Conservation (phyloP, 2,329 filamentous ascomycete genomes). For the Aspergillus sp. region DNA sequence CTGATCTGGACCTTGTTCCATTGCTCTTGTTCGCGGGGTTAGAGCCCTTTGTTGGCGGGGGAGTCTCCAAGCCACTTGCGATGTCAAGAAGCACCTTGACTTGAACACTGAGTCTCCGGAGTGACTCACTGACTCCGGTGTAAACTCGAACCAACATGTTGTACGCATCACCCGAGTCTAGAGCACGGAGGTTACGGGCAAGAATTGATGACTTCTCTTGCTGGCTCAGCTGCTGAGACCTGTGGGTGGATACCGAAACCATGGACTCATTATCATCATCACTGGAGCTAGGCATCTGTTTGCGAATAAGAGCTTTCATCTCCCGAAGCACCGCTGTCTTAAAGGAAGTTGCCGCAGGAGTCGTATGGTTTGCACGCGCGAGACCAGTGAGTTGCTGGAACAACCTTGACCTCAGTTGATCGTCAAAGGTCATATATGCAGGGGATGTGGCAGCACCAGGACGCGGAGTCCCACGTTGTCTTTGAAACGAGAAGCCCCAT, state of each 20-base stretch:
- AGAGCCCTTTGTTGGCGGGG: constrained; percentile 31
- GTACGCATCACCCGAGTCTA: constrained; percentile 82
- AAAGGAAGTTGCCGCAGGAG: constrained; percentile 76
- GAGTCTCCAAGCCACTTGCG: constrained; percentile 57
- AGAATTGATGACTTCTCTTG: constrained; percentile 88
- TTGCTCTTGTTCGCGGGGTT: constrained; percentile 48
- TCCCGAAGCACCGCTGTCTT: constrained; percentile 80
- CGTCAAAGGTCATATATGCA: constrained; percentile 70
- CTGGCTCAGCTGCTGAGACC: constrained; percentile 64
- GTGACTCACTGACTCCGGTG: constrained; percentile 77
- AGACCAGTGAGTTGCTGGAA: constrained; percentile 70
- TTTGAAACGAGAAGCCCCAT: constrained; percentile 74
- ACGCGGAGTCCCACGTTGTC: constrained; percentile 63
- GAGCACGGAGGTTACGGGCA: constrained; percentile 77
- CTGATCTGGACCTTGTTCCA: constrained; percentile 34
- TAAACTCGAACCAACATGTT: constrained; percentile 78
- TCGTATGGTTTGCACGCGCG: constrained; percentile 74
- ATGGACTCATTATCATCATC: constrained; percentile 92
- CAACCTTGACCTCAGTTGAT: constrained; percentile 66
- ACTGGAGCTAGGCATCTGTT: constrained; percentile 82
- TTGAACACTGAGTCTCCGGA: constrained; percentile 81
- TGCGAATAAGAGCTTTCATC: constrained; percentile 77
- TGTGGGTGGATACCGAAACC: constrained; percentile 75
- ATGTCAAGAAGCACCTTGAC: constrained; percentile 94
- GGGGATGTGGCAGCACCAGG: constrained; percentile 67